Base-by-base conservation (phyloP, 1,284 basidiomycete genomes). In the Cryptococcus sp. region DNA sequence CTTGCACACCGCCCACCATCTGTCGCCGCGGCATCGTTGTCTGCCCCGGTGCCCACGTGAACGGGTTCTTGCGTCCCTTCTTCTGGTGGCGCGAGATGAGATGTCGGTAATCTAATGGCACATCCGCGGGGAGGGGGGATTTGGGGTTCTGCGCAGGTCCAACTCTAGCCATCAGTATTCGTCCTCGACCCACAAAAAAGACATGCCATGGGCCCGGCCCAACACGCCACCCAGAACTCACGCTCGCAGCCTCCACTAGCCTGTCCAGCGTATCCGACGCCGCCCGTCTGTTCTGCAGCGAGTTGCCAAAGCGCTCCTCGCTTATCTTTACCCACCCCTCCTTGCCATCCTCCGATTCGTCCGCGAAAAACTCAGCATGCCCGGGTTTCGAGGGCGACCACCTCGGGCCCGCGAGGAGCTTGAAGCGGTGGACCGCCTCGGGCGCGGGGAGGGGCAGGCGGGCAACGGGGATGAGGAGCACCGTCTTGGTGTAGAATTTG, bases 281-380 rank as follows among this genome's bases (percentile, higher is more conserved):
- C 85, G 87, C 90, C 73, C 91, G 91, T 64, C 91, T 76, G 75
- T 94, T 94, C 87, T 88, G 86, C 23, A 84, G 80, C 1, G 85
- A 81, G 63, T 84, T 81, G 3, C 85, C 84, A 73, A 89, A 91
- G 70, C 87, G 83, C 66, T 92, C 91, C 70, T 88, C 89, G 1
- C 87, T 83, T 57, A 94, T 88, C 77, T 91, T 91, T 71, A 94
- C 80, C 76, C 83, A 92, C 37, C 77, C 60, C 43, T 66, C 58
- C 23, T 60, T 75, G n/a, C 59, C 61, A 38, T 65, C 50, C 15
- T 21, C 35, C 4, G 18, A 43, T 21, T 33, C 64, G 77, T 73
- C 44, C 15, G 45, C 18, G 18, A 58, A 47, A 16, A 65, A 54
- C 61, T 70, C 66, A 28, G 53, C 37, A 21, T 56, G 55, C 21